These are phyloP conservation scores for Dioscorea alata DNA, from an alignment of 106 monocot species.

Conservation along the genomic window DNA sequence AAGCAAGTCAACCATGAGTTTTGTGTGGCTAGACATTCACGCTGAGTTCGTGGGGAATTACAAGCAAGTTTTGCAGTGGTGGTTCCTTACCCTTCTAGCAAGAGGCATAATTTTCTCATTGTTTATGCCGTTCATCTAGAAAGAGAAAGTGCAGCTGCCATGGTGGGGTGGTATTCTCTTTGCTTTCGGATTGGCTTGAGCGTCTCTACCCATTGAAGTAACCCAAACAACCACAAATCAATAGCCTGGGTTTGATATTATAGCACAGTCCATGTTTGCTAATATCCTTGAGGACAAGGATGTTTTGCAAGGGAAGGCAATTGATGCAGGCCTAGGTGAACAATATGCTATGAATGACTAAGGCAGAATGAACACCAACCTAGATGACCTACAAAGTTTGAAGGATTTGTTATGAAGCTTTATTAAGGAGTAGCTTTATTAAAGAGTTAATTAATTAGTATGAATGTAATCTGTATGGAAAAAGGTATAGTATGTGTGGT, in stretches of 20 bases:
- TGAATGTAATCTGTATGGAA: no score
- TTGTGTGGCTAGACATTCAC: slow-evolving; percentile 56
- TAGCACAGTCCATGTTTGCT: slow-evolving; percentile 87
- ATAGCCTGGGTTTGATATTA: slow-evolving; percentile 95
- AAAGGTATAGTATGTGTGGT: no score
- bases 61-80: slow-evolving; percentile 87
- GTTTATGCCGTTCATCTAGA: slow-evolving; percentile 63
- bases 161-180: slow-evolving; percentile 96
- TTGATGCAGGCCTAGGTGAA: no score
- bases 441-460: no score
- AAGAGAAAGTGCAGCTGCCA: slow-evolving; percentile 78
- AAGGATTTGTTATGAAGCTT: no score
- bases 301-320: no score
- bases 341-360: no score
- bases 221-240: slow-evolving; percentile 93
- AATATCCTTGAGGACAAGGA: no score
- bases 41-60: slow-evolving; percentile 74
- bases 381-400: no score
- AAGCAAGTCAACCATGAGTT: slow-evolving; percentile 60
- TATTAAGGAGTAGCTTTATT: no score
- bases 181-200: slow-evolving; percentile 72
- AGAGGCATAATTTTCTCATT: slow-evolving; percentile 59
- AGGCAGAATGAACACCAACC: no score
- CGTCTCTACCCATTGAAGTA: slow-evolving; percentile 81
- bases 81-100: slow-evolving; percentile 60